Conservation (phyloP, 768 basidiomycete genomes). For the Scleroderma citrinum region DNA sequence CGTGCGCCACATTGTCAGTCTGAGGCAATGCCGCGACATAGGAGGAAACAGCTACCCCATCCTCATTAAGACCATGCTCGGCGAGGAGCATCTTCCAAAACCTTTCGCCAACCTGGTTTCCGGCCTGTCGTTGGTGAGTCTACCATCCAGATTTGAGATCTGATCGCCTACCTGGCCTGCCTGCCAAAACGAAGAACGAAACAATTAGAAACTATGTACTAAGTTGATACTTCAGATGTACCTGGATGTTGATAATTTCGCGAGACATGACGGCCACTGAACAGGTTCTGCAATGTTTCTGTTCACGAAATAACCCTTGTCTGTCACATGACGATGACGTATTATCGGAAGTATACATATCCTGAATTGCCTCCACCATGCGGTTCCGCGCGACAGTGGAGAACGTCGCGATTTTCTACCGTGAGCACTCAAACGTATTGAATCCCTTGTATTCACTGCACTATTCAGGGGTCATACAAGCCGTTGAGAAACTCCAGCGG, state of each 20-base stretch:
- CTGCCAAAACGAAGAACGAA: slow-evolving; percentile 28
- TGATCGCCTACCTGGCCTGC: slow-evolving; percentile 55
- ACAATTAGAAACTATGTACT: slow-evolving; percentile 5
- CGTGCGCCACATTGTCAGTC: slow-evolving; percentile 9
- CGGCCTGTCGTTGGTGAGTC: slow-evolving; percentile 40
- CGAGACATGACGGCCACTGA: slow-evolving; percentile 47
- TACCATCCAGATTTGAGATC: neutral
- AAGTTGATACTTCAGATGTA: slow-evolving; percentile 16
- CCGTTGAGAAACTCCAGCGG: slow-evolving; percentile 80
- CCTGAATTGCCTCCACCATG: slow-evolving; percentile 32
- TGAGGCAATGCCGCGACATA: slow-evolving; percentile 5
- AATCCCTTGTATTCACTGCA: neutral
- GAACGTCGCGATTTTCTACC: slow-evolving; percentile 51
- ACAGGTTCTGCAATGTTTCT: slow-evolving; percentile 11
- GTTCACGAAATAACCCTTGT: slow-evolving; percentile 12
- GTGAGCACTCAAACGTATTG: slow-evolving; percentile 27
- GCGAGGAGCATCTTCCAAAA: slow-evolving; percentile 89
- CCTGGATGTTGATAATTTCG: slow-evolving; percentile 83
- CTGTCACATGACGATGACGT: slow-evolving; percentile 22
- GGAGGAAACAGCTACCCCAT: slow-evolving; percentile 43
- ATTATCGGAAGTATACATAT: slow-evolving; percentile 8
- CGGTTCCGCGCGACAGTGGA: slow-evolving; percentile 58
- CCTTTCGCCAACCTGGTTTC: slow-evolving; percentile 74
- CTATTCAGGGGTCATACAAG: slow-evolving; percentile 66
- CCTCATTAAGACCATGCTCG: slow-evolving; percentile 75